Evolutionary conservation across 2,329 filamentous ascomycete genomes (phyloP), one percentile per base, ranked within the genome.

Genomic region (Botryosphaeria agaves): DNA sequence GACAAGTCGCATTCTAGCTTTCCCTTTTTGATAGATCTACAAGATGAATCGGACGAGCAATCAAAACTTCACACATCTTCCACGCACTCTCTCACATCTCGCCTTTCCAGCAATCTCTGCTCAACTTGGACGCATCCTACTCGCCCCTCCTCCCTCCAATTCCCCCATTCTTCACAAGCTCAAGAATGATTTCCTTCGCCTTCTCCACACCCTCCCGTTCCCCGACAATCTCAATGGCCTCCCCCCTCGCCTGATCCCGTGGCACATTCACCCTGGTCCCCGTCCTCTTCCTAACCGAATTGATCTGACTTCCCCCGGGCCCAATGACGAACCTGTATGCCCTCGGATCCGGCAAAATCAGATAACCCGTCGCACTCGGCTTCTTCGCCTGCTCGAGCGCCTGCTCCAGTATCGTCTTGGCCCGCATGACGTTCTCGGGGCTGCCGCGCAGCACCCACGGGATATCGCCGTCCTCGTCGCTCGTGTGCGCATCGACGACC

Each of bases 241-340:
- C 85, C 16, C 91, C 82, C 14, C 64, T 67, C 41, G 61, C 57
- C 29, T 62, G 62, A 46, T 82, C 76, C 41, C 81, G 75, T 14
- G 89, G 89, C 24, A 98, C 87, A 40, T 85, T 84, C 50, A 98
- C 91, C 58, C 79, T 84, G 57, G 85, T 94, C 32, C 80, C 81
- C 30, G 84, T 94, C 62, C 89, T 74, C 60, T 82, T 83, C 42
- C 89, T 75, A 50, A 98, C 94, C 25, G 72, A 62, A 57, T 94
- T 94, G 52, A 98, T 91, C 55, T 87, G 87, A 53, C 72, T 79
- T 35, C 89, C 89, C 35, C 78, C 80, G 39, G 77, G 75, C 4
- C 89, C 89, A 42, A 98, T 84, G 29, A 98, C 81, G 39, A 79
- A 79, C 37, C 87, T 73, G 63, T 94, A 93, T 28, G 82, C 83